Base-by-base conservation (phyloP, 495 filamentous ascomycete genomes). In the Aspergillus hancockii region DNA sequence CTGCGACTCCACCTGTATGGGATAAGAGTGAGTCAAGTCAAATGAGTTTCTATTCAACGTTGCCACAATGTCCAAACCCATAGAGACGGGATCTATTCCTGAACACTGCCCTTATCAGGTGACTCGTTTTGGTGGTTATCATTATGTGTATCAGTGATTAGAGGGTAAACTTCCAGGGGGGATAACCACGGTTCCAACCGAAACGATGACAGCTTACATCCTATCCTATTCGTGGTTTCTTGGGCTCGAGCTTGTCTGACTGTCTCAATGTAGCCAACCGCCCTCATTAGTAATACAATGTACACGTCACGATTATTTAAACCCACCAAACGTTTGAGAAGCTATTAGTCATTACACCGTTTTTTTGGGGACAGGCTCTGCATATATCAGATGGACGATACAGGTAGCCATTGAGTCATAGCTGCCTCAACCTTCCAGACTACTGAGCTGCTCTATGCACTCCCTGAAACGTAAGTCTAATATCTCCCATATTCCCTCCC, bases 381-480 rank as follows among this genome's bases (percentile, higher is more conserved):
- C 31, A n/a, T 43, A 43, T 43, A 43, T 43, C 38, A 43, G 14
- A 43, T n/a, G 38, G n/a, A n/a, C n/a, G n/a, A n/a, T n/a, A n/a
- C n/a, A 18, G n/a, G n/a, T 8, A 13, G n/a, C 38, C 8, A 43
- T n/a, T n/a, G n/a, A n/a, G n/a, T 18, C 38, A 43, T 8, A 16
- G n/a, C 38, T 43, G 4, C 38, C 14, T 43, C 38, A 43, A 7
- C n/a, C 38, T n/a, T 43, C 4, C 31, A n/a, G 4, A 43, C 38
- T 43, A 43, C 7, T 32, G n/a, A 14, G 14, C 38, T 16, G n/a
- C 38, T 18, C 14, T 18, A 43, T 43, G 14, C 38, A 10, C 31
- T 10, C 38, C 38, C 16, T 43, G 4, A 8, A 4, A 43, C 16
- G 38, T 43, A 43, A 43, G 38, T 14, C 38, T 43, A 4, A 5